A percentile compares a stretch with the other conserved stretches of the same genome.
These are phyloP conservation scores for Ambrosia artemisiifolia DNA, from an alignment of 129 eudicot genomes.

Conservation along the genomic window DNA sequence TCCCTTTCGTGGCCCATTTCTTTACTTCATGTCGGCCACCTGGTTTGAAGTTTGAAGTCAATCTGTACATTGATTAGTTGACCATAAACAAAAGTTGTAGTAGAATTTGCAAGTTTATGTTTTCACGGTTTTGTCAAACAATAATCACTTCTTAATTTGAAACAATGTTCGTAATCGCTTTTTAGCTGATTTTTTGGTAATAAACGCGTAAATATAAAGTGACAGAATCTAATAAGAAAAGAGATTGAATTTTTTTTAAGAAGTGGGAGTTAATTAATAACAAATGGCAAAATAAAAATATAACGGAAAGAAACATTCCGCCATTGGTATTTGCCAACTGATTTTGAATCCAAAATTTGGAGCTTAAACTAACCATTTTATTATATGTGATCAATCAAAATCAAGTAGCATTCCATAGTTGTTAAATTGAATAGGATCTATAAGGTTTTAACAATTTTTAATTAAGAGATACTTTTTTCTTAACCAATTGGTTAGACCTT, in stretches of 20 bases:
- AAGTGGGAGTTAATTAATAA: neutral
- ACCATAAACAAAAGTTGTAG: neutral
- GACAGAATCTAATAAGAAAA: neutral
- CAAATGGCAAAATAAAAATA: neutral
- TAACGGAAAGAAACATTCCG: constrained; percentile 12
- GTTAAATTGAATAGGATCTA: neutral
- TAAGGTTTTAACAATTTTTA: neutral
- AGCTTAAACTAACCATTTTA: neutral
- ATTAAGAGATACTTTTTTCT: neutral
- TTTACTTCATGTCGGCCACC: constrained; percentile 23
- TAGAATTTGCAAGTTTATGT: neutral
- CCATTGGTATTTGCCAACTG: constrained; percentile 34
- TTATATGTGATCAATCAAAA: neutral
- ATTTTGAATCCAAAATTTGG: constrained; percentile 14
- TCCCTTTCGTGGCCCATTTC: constrained; percentile 27
- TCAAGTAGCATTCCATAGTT: neutral
- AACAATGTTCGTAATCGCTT: neutral
- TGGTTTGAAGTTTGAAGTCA: constrained; percentile 23
- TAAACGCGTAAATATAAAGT: neutral
- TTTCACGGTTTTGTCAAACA: neutral
- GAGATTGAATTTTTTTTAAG: neutral
- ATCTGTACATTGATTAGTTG: constrained; percentile 1
- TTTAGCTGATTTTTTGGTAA: neutral
- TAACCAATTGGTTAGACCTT: neutral
- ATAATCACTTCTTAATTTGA: neutral